A percentile compares a stretch with the other conserved stretches of the same genome.
phyloP scores from a whole-genome alignment of 768 basidiomycete species.

The Auricularia auricula-judae region DNA sequence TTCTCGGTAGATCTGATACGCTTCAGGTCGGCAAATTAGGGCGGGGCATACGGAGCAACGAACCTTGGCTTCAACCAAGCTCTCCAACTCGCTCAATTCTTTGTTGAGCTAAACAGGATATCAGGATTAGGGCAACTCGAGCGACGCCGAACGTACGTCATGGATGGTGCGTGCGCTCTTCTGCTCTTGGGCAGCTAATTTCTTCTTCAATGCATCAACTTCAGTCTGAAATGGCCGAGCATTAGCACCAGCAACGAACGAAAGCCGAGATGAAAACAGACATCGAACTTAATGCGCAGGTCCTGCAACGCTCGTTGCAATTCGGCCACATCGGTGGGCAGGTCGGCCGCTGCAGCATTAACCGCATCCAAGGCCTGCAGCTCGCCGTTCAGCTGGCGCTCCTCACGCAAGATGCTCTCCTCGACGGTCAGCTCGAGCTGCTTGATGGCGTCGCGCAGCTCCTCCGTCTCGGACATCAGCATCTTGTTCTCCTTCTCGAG shows the following conservation, averaged over 20 bases:
- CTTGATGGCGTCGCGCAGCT: conserved; percentile 70
- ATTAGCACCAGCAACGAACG: not conserved
- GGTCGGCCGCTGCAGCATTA: not conserved
- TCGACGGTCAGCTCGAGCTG: conserved; percentile 69
- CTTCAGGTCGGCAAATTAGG: too few species aligned
- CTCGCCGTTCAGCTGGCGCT: conserved; percentile 17
- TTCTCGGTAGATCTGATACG: conserved; percentile 71
- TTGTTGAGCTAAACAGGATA: conserved; percentile 56
- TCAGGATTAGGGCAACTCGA: not conserved
- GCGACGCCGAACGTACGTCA: conserved; percentile 34
- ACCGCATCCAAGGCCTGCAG: conserved; percentile 2
- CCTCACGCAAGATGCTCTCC: conserved; percentile 42
- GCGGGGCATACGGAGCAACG: conserved; percentile 1
- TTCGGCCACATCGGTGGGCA: conserved; percentile 23
- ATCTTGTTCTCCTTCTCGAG: conserved; percentile 68
- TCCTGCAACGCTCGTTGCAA: conserved; percentile 35
- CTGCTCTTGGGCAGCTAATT: conserved; percentile 57
- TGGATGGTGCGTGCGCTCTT: conserved; percentile 60
- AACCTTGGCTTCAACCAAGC: conserved; percentile 90
- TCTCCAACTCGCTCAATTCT: conserved; percentile 86
- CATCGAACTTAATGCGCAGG: conserved; percentile 44
- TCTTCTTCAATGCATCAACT: conserved; percentile 46
- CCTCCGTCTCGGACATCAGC: conserved; percentile 53
- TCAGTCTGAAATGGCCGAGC: conserved; percentile 11
- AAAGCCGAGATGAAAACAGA: conserved; percentile 13